These are phyloP conservation scores for Margaritispora aquatica DNA, from an alignment of 495 filamentous ascomycete species.

Conservation along the genomic window DNA sequence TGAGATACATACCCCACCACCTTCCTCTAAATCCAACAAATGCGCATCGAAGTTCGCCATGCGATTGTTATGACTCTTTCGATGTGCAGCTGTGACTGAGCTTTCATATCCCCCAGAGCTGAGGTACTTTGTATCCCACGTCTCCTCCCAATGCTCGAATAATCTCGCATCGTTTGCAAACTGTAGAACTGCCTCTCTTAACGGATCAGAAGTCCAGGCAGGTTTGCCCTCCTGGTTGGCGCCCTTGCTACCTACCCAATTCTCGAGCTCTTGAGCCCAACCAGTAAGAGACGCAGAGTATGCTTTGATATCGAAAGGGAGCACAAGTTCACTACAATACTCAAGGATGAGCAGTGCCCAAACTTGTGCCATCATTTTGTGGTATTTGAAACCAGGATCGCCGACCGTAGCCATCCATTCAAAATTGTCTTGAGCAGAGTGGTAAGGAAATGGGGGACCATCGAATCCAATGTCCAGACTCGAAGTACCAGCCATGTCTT, in stretches of 20 bases:
- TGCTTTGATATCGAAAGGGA: slow-evolving; percentile 73
- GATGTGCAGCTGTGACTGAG: slow-evolving; percentile 52
- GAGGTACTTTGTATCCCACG: slow-evolving; percentile 63
- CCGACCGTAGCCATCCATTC: slow-evolving; percentile 75
- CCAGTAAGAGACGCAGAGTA: slow-evolving; percentile 59
- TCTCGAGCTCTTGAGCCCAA: slow-evolving; percentile 62
- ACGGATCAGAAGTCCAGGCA: slow-evolving; percentile 46
- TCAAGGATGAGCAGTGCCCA: slow-evolving; percentile 81
- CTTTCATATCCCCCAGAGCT: slow-evolving; percentile 59
- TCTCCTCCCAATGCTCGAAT: slow-evolving; percentile 67
- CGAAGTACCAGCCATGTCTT: slow-evolving; percentile 86
- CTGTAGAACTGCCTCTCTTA: slow-evolving; percentile 53
- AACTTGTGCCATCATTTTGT: slow-evolving; percentile 71
- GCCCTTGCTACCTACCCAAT: slow-evolving; percentile 52
- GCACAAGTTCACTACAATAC: slow-evolving; percentile 67
- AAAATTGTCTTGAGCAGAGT: slow-evolving; percentile 84
- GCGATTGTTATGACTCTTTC: slow-evolving; percentile 61
- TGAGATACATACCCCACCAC: slow-evolving; percentile 59
- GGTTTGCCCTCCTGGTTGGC: slow-evolving; percentile 32
- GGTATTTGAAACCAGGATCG: slow-evolving; percentile 79
- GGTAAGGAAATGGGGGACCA: slow-evolving; percentile 65
- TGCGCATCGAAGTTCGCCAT: slow-evolving; percentile 78
- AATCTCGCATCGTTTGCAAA: slow-evolving; percentile 51
- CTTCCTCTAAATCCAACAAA: slow-evolving; percentile 65
- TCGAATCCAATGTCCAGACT: slow-evolving; percentile 81